Evolutionary conservation across 2,329 filamentous ascomycete genomes (phyloP).

Genomic region (Talaromyces sp.): DNA sequence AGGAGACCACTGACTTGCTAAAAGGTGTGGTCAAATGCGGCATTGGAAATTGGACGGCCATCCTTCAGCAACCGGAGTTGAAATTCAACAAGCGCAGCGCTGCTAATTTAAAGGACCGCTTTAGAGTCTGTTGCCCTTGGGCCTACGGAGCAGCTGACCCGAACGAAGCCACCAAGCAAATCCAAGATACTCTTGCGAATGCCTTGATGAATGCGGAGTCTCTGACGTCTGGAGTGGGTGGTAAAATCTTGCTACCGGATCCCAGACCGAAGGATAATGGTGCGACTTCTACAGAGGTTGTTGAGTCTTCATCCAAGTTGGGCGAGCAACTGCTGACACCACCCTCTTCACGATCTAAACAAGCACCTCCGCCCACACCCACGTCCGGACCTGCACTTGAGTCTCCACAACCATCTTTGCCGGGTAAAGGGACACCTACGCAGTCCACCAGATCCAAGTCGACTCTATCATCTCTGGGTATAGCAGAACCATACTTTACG

Average conservation of each 20-base stretch:
- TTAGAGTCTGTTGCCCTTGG: conserved; percentile 54
- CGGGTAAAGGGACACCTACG: conserved; percentile 27
- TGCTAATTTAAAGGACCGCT: conserved; percentile 61
- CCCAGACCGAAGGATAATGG: conserved; percentile 23
- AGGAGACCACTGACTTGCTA: conserved; percentile 57
- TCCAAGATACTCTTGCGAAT: conserved; percentile 36
- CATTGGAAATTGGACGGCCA: conserved; percentile 63
- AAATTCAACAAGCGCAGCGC: conserved; percentile 57
- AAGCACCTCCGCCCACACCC: neutral
- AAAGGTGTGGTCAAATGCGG: conserved; percentile 59
- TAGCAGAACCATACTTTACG: conserved; percentile 47
- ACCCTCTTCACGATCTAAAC: neutral
- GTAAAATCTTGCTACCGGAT: conserved; percentile 28
- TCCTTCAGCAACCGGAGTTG: conserved; percentile 55
- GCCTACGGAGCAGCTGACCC: conserved; percentile 40
- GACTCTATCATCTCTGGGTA: conserved; percentile 42
- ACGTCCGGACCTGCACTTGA: neutral
- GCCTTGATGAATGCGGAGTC: conserved; percentile 31
- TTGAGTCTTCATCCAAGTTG: conserved; percentile 13
- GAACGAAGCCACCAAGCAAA: conserved; percentile 35
- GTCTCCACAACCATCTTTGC: conserved; percentile 3
- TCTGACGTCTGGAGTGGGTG: conserved; percentile 23
- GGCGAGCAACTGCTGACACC: conserved; percentile 4
- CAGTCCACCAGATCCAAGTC: conserved; percentile 33
- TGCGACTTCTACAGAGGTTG: conserved; percentile 10